These are phyloP conservation scores for Blastobotrys muscicola DNA, from an alignment of 805 yeast genomes.

Conservation along the genomic window DNA sequence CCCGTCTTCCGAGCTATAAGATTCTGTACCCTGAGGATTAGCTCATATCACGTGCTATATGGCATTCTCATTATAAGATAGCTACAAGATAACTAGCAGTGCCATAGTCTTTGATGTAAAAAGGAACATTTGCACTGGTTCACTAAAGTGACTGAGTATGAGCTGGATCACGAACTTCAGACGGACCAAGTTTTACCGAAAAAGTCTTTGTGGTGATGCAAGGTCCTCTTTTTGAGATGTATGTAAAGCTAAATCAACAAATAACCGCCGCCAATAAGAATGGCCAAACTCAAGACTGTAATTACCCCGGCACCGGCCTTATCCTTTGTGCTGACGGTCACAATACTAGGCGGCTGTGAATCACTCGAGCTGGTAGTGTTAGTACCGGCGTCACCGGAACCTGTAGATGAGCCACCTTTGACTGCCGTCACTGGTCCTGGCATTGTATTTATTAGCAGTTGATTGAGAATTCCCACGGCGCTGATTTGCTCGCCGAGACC, in stretches of 20 bases:
- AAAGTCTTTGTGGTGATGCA: too few species aligned
- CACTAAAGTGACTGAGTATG: too few species aligned
- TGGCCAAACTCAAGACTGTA: slow-evolving; percentile 62
- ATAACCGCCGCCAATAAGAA: slow-evolving; percentile 52
- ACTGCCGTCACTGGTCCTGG: slow-evolving; percentile 50
- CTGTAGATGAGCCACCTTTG: slow-evolving; percentile 63
- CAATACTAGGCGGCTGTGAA: slow-evolving; percentile 16
- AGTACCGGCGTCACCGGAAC: slow-evolving; percentile 63
- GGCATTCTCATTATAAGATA: too few species aligned
- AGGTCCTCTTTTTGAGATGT: too few species aligned
- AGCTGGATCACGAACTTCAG: too few species aligned
- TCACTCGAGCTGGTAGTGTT: slow-evolving; percentile 16
- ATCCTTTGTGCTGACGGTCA: slow-evolving; percentile 48
- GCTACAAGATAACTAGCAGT: too few species aligned
- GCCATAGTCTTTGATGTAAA: too few species aligned
- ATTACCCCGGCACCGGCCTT: slow-evolving; percentile 84
- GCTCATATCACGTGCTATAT: too few species aligned
- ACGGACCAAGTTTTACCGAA: too few species aligned
- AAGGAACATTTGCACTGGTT: too few species aligned
- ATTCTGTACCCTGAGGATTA: too few species aligned
- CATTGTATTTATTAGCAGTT: slow-evolving; percentile 26
- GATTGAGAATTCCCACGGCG: slow-evolving; percentile 56
- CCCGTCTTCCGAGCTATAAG: too few species aligned
- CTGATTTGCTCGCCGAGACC: slow-evolving; percentile 83
- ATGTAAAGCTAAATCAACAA: slow-evolving; percentile 49